phyloP scores from a whole-genome alignment of 495 filamentous ascomycete genomes.

The Penicillium simplicissimum region DNA sequence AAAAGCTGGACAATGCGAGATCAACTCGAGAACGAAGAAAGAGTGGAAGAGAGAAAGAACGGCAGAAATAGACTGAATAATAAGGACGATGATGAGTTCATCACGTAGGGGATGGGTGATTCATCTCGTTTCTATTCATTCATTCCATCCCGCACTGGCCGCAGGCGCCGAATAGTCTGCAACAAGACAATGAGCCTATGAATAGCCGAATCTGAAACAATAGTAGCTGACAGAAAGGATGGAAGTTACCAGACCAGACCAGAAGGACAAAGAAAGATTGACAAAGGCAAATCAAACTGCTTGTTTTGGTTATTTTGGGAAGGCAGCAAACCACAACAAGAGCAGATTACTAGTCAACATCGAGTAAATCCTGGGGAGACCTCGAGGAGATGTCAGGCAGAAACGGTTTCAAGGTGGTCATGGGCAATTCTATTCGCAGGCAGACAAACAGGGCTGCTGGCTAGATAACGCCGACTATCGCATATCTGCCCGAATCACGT shows the following conservation, averaged over 20 bases:
- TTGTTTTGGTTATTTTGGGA: constrained; percentile 1
- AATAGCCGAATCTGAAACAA: constrained; percentile 7
- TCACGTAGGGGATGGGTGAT: neutral
- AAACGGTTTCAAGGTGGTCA: neutral
- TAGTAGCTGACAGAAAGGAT: neutral
- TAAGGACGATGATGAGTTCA: neutral
- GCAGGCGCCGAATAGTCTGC: constrained; percentile 4
- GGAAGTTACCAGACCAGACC: neutral
- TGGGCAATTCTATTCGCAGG: neutral
- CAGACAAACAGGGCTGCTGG: neutral
- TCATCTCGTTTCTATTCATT: constrained; percentile 6
- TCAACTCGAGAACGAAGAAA: constrained; percentile 25
- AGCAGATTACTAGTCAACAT: neutral
- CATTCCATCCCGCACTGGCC: neutral
- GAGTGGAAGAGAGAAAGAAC: constrained; percentile 25
- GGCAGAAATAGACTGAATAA: constrained; percentile 5
- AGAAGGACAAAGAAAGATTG: neutral
- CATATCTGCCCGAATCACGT: neutral
- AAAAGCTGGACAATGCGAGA: constrained; percentile 29
- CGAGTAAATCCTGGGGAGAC: neutral
- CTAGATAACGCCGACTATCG: neutral
- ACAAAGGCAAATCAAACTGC: neutral
- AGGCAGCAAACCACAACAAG: neutral
- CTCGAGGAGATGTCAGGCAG: neutral
- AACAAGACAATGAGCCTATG: constrained; percentile 1